Base-by-base conservation (phyloP, 1,284 basidiomycete species). In the Rhodotorula sp. region DNA sequence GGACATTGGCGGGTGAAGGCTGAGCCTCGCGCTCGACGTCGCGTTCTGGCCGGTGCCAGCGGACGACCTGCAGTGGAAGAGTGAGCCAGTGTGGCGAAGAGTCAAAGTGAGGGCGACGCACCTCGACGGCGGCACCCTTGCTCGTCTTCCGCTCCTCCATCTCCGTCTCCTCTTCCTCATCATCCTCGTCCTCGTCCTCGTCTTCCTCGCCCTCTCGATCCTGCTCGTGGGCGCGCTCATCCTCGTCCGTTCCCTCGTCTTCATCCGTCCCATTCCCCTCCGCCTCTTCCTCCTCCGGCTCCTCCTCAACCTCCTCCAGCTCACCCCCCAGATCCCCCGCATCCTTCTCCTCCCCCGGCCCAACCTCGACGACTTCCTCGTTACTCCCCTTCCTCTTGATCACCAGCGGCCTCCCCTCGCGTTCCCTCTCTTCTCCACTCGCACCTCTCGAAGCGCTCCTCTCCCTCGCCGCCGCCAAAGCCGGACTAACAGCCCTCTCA, bases 21-120 rank as follows among this genome's bases (percentile, higher is more conserved):
- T 52, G 64, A 19, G 46, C 39, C 24, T 46, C 47, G 19, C 64
- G 64, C 46, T 67, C 69, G 11, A 49, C 47, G 36, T 68, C 72
- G 13, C 64, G 68, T 29, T 72, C 70, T 39, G 66, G 61, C 13
- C 64, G 62, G 56, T 71, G 72, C 72, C 72, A 74, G 36, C 67
- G 66, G 29, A 74, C 70, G 53, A 74, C 72, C 69, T 71, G 51
- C 11, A 13, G 29, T 6, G 2, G 15, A 24, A 1, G 11, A 22
- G 30, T 15, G 36, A 39, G 36, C 36, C 36, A 39, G 54, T 36
- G 22, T n/a, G 24, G 6, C 6, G 13, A 24, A 55, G 52, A 59
- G 46, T 7, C 15, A 5, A 48, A 36, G 29, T 7, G 17, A 10
- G 36, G 8, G 36, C 36, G 29, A 44, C 61, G 54, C 54, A 67